These are phyloP conservation scores for Suillus occidentalis DNA, from an alignment of 768 basidiomycete species.

Conservation along the genomic window DNA sequence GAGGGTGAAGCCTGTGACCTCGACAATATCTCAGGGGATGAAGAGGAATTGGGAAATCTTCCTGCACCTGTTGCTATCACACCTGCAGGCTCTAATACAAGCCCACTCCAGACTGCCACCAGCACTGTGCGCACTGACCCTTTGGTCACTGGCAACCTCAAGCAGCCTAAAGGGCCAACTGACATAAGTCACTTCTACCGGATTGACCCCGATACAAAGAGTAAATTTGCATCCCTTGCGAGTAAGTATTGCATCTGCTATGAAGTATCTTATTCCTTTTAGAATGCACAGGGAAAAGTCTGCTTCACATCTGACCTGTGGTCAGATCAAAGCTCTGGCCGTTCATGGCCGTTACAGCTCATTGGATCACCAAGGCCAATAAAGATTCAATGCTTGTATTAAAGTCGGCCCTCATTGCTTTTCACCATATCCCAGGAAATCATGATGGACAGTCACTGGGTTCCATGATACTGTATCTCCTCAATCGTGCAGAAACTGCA, in stretches of 20 bases:
- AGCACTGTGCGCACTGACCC: neutral
- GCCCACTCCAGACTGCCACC: neutral
- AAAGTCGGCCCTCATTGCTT: too few relatives aligned
- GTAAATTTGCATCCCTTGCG: neutral
- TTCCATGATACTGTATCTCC: too few relatives aligned
- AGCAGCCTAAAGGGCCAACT: neutral
- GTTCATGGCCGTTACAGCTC: too few relatives aligned
- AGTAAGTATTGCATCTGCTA: neutral
- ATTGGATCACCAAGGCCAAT: too few relatives aligned
- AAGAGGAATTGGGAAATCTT: neutral
- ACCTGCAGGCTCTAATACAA: neutral
- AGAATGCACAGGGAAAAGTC: too few relatives aligned
- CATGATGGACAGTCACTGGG: too few relatives aligned
- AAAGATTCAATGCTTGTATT: too few relatives aligned
- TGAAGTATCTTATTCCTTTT: too few relatives aligned
- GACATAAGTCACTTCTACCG: neutral
- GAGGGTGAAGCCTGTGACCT: neutral
- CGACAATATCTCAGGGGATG: neutral
- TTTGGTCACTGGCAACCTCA: neutral
- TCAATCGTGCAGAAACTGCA: too few relatives aligned
- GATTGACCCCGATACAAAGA: neutral
- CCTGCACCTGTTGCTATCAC: neutral
- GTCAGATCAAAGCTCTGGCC: too few relatives aligned
- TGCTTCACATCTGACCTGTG: too few relatives aligned
- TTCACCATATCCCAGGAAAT: too few relatives aligned